Percentiles rank a stretch among this genome's conserved stretches.
Conservation (phyloP, 2,329 filamentous ascomycete genomes). For the Leptoxyphium fumago region DNA sequence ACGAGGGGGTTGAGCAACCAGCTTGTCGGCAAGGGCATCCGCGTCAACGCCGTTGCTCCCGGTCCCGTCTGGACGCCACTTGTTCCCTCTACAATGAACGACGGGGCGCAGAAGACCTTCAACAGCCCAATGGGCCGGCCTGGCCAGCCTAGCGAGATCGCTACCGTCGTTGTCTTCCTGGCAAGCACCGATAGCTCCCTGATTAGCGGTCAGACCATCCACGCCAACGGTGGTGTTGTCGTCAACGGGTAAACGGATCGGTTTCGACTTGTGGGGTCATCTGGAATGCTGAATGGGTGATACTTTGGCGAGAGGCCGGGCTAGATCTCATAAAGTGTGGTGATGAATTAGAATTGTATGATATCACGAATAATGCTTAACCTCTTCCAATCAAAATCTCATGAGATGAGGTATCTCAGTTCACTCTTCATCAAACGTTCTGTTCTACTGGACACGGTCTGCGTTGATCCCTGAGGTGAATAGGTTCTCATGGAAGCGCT, state of each 20-base stretch:
- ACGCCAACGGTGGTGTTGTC: constrained; percentile 46
- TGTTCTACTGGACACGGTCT: too few relatives aligned
- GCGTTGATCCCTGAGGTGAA: too few relatives aligned
- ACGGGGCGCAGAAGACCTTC: constrained; percentile 58
- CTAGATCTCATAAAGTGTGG: too few relatives aligned
- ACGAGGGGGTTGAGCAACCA: constrained; percentile 67
- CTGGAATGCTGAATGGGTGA: too few relatives aligned
- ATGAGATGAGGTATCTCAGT: too few relatives aligned
- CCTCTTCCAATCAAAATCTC: too few relatives aligned
- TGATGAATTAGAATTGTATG: too few relatives aligned
- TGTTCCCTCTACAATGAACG: constrained; percentile 58
- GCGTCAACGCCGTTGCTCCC: constrained; percentile 62
- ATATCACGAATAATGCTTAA: too few relatives aligned
- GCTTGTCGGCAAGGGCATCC: constrained; percentile 54
- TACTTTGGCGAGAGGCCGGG: too few relatives aligned
- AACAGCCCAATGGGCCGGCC: constrained; percentile 61
- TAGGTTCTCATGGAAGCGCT: too few relatives aligned
- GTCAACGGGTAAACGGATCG: constrained; percentile 27
- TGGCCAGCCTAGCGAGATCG: constrained; percentile 68
- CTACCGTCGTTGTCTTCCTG: constrained; percentile 68
- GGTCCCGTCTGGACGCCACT: constrained; percentile 69
- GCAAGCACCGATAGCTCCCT: constrained; percentile 59
- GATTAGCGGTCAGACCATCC: constrained; percentile 58
- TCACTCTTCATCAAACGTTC: too few relatives aligned
- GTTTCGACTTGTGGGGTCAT: too few relatives aligned